Percentiles rank a stretch among this genome's conserved stretches.
phyloP scores from a whole-genome alignment of 768 basidiomycete genomes.

The Leccinum ochraceum region DNA sequence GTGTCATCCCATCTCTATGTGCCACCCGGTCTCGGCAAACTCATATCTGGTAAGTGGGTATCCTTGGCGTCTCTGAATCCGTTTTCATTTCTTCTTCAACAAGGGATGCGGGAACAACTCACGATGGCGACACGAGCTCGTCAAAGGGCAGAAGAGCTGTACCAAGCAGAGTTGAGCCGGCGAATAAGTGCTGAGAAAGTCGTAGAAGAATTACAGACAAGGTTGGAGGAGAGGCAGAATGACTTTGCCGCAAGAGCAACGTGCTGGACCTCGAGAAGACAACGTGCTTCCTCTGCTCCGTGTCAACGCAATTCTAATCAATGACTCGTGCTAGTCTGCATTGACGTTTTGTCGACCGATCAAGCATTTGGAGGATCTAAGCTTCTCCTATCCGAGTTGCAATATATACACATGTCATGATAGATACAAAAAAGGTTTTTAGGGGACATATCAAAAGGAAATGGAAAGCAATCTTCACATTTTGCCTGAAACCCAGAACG shows the following conservation, averaged over 20 bases:
- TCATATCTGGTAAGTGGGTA: constrained; percentile 34
- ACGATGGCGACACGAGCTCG: constrained; percentile 34
- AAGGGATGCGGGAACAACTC: constrained; percentile 38
- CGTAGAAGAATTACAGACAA: constrained; percentile 18
- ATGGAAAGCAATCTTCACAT: constrained; percentile 18
- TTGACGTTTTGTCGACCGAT: neutral
- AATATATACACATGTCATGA: constrained; percentile 16
- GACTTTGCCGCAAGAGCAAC: neutral
- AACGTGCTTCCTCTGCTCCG: neutral
- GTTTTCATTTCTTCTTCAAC: constrained; percentile 4
- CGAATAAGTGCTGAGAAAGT: constrained; percentile 34
- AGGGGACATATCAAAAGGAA: constrained; percentile 20
- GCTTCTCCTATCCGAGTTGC: neutral
- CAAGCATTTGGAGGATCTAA: neutral
- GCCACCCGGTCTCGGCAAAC: constrained; percentile 36
- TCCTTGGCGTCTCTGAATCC: neutral
- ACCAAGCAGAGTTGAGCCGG: constrained; percentile 32
- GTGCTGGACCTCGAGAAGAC: neutral
- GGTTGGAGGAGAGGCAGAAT: constrained; percentile 6
- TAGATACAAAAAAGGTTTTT: constrained; percentile 22
- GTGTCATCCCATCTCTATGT: constrained; percentile 32
- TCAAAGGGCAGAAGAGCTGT: constrained; percentile 33
- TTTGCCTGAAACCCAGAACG: constrained; percentile 12
- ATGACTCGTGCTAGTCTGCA: neutral
- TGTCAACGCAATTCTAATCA: neutral